These are phyloP conservation scores for Daldinia childiae DNA, from an alignment of 495 filamentous ascomycete genomes.

Conservation along the genomic window DNA sequence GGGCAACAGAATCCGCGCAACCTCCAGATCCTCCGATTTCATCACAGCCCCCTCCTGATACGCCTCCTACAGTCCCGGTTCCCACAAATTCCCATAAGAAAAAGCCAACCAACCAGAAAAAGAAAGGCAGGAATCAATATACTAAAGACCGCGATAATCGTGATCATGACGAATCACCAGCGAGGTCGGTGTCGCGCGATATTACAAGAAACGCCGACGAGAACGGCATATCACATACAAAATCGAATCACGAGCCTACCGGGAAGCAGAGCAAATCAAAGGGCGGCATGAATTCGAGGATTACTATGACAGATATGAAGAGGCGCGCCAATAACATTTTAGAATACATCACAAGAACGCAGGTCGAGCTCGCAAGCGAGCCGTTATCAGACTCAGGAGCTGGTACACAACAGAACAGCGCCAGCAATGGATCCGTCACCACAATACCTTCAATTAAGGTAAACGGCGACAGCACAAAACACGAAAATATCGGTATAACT, in stretches of 20 bases:
- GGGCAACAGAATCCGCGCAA: constrained; percentile 47
- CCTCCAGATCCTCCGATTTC: constrained; percentile 51
- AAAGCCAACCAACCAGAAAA: constrained; percentile 69
- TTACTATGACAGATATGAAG: constrained; percentile 93
- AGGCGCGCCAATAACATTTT: constrained; percentile 82
- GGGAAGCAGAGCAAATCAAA: constrained; percentile 51
- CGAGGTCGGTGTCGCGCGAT: constrained; percentile 74
- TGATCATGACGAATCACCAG: constrained; percentile 71
- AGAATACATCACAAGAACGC: constrained; percentile 89
- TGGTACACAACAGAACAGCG: constrained; percentile 25
- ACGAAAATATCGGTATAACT: constrained; percentile 11
- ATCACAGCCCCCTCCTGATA: constrained; percentile 62
- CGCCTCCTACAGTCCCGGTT: constrained; percentile 58
- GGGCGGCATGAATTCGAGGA: constrained; percentile 65
- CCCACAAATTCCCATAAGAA: constrained; percentile 67
- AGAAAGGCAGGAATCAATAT: constrained; percentile 86
- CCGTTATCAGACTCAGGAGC: constrained; percentile 39
- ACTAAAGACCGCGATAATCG: constrained; percentile 74
- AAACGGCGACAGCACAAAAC: constrained; percentile 45
- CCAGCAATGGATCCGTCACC: constrained; percentile 18
- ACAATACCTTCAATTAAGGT: constrained; percentile 47
- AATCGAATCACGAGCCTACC: constrained; percentile 38
- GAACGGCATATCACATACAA: constrained; percentile 46
- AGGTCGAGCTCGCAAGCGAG: constrained; percentile 81
- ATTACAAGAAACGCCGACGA: constrained; percentile 53